Base-by-base conservation (phyloP, 192 early-diverging fungal genomes). In the Thoreauomyces humboldtii region DNA sequence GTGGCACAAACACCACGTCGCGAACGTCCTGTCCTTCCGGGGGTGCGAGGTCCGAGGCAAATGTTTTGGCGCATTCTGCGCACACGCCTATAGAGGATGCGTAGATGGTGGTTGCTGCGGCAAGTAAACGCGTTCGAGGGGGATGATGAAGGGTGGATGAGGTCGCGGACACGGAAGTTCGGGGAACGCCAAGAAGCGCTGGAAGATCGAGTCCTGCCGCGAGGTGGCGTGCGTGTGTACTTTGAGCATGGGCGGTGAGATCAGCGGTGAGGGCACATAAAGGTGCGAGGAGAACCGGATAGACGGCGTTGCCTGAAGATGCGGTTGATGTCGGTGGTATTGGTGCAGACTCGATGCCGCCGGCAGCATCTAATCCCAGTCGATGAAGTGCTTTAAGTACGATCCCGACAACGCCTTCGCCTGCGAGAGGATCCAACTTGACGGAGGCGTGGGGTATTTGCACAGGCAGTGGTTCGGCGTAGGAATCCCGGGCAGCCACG, bases 231-330 rank as follows among this genome's bases (percentile, higher is more conserved):
- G 25, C 29, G 6, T 27, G 50, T 6, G 50, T 52, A 31, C 32
- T 22, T 52, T 52, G 50, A 22, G 50, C 50, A 27, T 29, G 32
- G 25, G 50, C 50, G 50, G 27, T 27, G 25, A 52, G 50, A 31
- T 52, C 50, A 29, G 50, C 50, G 4, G 50, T 52, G 5, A 52
- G 50, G 27, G 50, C 50, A 52, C 25, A 52, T 29, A 52, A 14
- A 15, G 19, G 17, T 2, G 50, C 50, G 7, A 52, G 50, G 19
- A 52, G 27, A 25, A 29, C 27, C n/a, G n/a, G n/a, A n/a, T n/a
- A n/a, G n/a, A n/a, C n/a, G n/a, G n/a, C n/a, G n/a, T n/a, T n/a
- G n/a, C n/a, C n/a, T 4, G 50, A 52, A 6, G 50, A 15, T 6
- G 25, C 27, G 27, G 25, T 24, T 29, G 19, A 15, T 14, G 17